Base-by-base conservation (phyloP, 2,329 filamentous ascomycete species). In the Botrytis fragariae region DNA sequence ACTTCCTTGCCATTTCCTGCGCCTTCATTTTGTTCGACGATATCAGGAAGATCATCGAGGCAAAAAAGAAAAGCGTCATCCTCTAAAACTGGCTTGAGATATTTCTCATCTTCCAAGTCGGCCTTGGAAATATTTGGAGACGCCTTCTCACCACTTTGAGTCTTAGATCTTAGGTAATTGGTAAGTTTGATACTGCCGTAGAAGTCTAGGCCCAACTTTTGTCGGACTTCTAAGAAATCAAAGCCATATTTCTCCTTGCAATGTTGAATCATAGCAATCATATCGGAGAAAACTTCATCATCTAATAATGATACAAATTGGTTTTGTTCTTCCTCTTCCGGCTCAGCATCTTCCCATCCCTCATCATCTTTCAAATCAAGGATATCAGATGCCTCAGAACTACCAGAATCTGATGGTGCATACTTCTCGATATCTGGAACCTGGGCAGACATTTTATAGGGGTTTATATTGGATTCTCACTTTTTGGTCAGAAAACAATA, bases 41-140 rank as follows among this genome's bases (percentile, higher is more conserved):
- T 78, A 44, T 87, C 85, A 45, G 87, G 85, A 29, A 97, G 85
- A 75, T 98, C 96, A 76, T 97, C 95, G 32, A 99, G 86, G 72
- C 89, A 93, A 80, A 97, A 94, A 45, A 99, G 89, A 71, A 98
- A 85, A 6, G 95, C 93, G 81, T 99, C 96, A 77, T 98, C 94
- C 74, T 96, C 91, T 12, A 99, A 84, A 6, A 94, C 91, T 0
- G 96, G 96, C 80, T 92, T 92, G 74, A 99, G 86, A 80, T 91
- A 97, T 76, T 88, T 87, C 76, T 98, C 95, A 75, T 94, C 89
- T n/a, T 90, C 86, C 75, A 98, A 90, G 39, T 90, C 85, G 3
- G 85, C 84, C 51, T 84, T 84, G 4, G 89, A 86, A 73, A 93
- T 90, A 61, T 91, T 83, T 70, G 59, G 73, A 12, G 78, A 81